phyloP scores from a whole-genome alignment of 2,329 filamentous ascomycete genomes.

The Curvularia sp. region DNA sequence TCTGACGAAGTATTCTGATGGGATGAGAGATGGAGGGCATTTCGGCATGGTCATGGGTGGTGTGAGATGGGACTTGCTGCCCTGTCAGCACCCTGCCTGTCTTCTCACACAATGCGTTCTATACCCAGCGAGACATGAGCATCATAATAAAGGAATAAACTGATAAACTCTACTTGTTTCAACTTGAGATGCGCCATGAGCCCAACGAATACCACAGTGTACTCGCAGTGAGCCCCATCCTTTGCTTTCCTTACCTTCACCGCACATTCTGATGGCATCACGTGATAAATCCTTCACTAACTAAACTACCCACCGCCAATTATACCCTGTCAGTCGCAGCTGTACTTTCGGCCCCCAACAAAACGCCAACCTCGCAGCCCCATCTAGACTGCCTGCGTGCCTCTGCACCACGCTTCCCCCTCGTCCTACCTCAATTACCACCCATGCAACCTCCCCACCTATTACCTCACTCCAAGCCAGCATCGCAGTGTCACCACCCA shows the following conservation, averaged over 20 bases:
- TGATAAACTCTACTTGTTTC: neutral
- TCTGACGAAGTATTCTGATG: no score
- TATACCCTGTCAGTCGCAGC: neutral
- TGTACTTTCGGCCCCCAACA: neutral
- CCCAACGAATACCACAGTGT: neutral
- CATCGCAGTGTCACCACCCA: neutral
- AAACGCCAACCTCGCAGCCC: neutral
- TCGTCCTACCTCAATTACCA: neutral
- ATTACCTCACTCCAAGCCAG: slow-evolving; percentile 1
- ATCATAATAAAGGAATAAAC: neutral
- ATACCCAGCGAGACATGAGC: neutral
- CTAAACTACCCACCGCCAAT: neutral
- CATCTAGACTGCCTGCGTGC: neutral
- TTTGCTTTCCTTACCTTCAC: neutral
- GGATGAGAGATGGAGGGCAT: neutral
- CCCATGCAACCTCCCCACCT: slow-evolving; percentile 3
- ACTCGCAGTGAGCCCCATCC: neutral
- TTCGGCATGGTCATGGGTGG: neutral
- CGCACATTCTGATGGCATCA: neutral
- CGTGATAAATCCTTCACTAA: neutral
- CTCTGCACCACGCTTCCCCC: neutral
- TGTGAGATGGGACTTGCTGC: neutral
- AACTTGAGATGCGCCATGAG: no score
- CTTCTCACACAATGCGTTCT: neutral
- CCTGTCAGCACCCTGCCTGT: neutral